Conservation (phyloP, 768 basidiomycete species). For the Termitomyces heimii region DNA sequence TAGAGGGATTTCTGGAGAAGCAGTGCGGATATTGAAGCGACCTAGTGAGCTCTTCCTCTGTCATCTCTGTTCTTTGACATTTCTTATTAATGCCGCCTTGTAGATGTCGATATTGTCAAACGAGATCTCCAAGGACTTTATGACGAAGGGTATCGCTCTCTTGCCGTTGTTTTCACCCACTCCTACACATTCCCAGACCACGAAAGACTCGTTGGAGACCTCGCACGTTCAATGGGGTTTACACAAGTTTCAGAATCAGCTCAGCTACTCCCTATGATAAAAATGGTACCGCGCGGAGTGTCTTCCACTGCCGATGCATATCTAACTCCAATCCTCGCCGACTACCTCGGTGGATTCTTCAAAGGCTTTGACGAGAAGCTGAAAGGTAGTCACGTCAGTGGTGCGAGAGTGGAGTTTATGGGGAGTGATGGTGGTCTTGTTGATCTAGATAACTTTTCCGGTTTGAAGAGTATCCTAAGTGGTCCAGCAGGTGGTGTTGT, state of each 20-base stretch:
- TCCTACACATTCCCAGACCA: slow-evolving; percentile 91
- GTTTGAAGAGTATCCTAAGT: slow-evolving; percentile 88
- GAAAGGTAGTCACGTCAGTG: slow-evolving; percentile 48
- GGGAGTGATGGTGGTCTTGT: slow-evolving; percentile 86
- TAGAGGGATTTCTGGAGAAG: slow-evolving; percentile 81
- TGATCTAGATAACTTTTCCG: slow-evolving; percentile 80
- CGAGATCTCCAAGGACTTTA: slow-evolving; percentile 65
- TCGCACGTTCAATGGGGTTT: slow-evolving; percentile 84
- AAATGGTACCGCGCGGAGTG: slow-evolving; percentile 88
- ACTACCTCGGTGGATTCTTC: slow-evolving; percentile 91
- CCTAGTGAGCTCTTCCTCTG: slow-evolving; percentile 46
- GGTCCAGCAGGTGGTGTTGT: slow-evolving; percentile 96
- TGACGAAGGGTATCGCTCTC: slow-evolving; percentile 76
- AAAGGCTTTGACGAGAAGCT: slow-evolving; percentile 77
- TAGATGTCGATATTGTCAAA: slow-evolving; percentile 50
- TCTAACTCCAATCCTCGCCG: slow-evolving; percentile 79
- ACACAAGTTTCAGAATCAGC: slow-evolving; percentile 85
- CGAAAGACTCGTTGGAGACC: slow-evolving; percentile 61
- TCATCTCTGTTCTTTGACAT: neutral
- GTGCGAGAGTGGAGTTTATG: slow-evolving; percentile 91
- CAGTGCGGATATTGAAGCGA: slow-evolving; percentile 73
- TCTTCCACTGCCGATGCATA: slow-evolving; percentile 95
- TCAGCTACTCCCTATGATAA: slow-evolving; percentile 89
- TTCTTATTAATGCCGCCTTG: slow-evolving; percentile 2
- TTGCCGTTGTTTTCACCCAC: slow-evolving; percentile 88